Evolutionary conservation across 129 eudicot genomes (phyloP), one percentile per base, ranked within the genome.

Genomic region (Escallonia rubra): DNA sequence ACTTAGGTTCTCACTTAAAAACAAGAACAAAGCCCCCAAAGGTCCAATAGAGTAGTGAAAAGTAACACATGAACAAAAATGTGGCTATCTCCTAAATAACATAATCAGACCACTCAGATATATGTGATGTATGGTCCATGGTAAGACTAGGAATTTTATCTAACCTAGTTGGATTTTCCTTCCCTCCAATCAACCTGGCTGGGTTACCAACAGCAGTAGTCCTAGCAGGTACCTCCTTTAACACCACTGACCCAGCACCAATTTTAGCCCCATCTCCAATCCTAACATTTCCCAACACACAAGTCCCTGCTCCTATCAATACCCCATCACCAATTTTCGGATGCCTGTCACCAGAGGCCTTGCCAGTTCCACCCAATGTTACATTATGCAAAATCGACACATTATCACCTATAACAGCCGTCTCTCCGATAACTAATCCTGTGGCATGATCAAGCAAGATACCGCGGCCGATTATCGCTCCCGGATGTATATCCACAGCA

Each of bases 281-380:
- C 65, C 60, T 45, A 48, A 92, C 83, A 78, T 89, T 92, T 40
- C 98, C 98, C 77, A 92, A 73, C 43, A 92, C 91, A 80, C 98
- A 86, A 77, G 87, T 92, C 46, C 98, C 98, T 5, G 98, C 98
- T 2, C 98, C 98, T 7, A 92, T 92, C 76, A 92, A 82, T 2
- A 92, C 98, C 53, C 96, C 98, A 75, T 92, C 86, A 2, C 98
- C 98, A 44, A 92, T 83, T 54, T 92, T 92, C 0, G 98, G 98
- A 60, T 92, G 98, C 51, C 96, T 65, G 38, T 92, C 96, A 10
- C 98, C 96, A 10, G 83, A 65, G n/a, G 68, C 88, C 65, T 92
- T 92, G 3, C 98, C 98, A 9, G 98, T 88, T 4, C 98, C 98
- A 10, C 98, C 98, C 58, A 92, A 72, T 3, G 98, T 92, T 64